phyloP scores from a whole-genome alignment of 257 asterid genomes.

The Sherardia arvensis region DNA sequence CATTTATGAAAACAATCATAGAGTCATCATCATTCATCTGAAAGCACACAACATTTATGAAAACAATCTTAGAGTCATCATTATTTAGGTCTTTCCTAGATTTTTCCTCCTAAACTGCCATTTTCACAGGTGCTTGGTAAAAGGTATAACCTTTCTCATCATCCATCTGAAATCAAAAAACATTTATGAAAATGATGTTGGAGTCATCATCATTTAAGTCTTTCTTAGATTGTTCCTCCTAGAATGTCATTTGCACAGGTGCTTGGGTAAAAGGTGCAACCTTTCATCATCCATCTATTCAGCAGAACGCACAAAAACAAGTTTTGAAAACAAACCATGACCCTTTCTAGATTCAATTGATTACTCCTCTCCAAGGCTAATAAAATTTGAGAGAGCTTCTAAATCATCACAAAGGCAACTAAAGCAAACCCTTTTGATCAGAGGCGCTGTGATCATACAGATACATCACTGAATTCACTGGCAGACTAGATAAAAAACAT shows the following conservation, averaged over 20 bases:
- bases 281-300: not conserved
- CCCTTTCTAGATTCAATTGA: too few relatives aligned
- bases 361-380: slow-evolving; percentile 1
- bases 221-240: not conserved
- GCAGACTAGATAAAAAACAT: not conserved
- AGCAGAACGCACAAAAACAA: not conserved
- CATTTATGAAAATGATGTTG: too few relatives aligned
- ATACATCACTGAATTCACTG: not conserved
- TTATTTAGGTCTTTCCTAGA: not conserved
- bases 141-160: too few relatives aligned
- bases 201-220: not conserved
- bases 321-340: not conserved
- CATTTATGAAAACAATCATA: too few relatives aligned
- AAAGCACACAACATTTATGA: too few relatives aligned
- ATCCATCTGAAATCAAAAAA: too few relatives aligned
- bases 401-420: not conserved
- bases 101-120: not conserved
- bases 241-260: not conserved
- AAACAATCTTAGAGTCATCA: not conserved
- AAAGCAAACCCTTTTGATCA: not conserved
- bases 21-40: too few relatives aligned
- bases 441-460: not conserved
- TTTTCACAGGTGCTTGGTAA: too few relatives aligned
- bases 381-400: not conserved
- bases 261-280: not conserved